A percentile compares a stretch with the other conserved stretches of the same genome.
Conservation (phyloP, 1,139 yeast species). For the Nadsonia commutata region DNA sequence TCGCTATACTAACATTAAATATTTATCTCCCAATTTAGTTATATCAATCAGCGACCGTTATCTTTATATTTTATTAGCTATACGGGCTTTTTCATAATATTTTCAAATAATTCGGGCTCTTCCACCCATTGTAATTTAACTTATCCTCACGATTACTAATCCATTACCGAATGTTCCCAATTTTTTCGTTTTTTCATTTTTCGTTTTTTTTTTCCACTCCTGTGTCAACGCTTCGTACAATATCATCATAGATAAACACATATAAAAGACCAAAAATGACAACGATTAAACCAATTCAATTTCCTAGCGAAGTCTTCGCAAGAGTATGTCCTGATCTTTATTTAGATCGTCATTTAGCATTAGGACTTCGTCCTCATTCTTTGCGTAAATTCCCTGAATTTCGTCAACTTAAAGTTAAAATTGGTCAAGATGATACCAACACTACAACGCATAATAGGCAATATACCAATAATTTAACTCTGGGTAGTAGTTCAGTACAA, state of each 20-base stretch:
- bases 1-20: too few relatives aligned
- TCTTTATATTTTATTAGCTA: too few relatives aligned
- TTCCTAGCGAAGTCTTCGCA: constrained; percentile 73
- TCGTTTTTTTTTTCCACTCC: not conserved
- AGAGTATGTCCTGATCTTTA: constrained; percentile 78
- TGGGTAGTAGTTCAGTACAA: constrained; percentile 62
- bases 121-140: too few relatives aligned
- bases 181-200: not conserved
- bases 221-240: not conserved
- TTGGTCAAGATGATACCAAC: constrained; percentile 12
- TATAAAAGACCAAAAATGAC: too few relatives aligned
- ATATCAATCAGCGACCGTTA: too few relatives aligned
- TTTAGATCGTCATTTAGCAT: constrained; percentile 64
- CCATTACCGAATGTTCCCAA: too few relatives aligned
- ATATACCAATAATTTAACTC: constrained; percentile 9
- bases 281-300: constrained; percentile 27
- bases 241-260: not conserved
- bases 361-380: constrained; percentile 47
- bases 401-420: constrained; percentile 35
- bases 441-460: constrained; percentile 24
- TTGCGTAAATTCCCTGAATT: constrained; percentile 60
- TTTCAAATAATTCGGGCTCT: too few relatives aligned
- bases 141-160: too few relatives aligned
- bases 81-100: too few relatives aligned
- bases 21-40: too few relatives aligned